Evolutionary conservation across 2,329 filamentous ascomycete genomes (phyloP).

Genomic region (Kalmusia sp.): DNA sequence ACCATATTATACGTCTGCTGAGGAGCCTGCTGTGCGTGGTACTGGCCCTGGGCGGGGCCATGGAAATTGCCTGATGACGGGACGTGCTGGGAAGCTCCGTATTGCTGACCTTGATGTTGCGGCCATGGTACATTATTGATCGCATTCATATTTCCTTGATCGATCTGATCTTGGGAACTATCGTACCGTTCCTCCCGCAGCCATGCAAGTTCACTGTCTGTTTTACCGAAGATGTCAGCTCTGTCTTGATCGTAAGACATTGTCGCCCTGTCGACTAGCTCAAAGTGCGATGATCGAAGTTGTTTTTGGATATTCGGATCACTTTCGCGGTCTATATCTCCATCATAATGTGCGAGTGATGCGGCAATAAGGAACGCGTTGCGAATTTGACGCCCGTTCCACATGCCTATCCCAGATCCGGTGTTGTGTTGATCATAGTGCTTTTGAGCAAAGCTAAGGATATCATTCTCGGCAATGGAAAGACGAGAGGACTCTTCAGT

Average conservation of each 20-base stretch:
- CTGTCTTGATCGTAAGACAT: not conserved
- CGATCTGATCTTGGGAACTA: not conserved
- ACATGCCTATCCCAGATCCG: not conserved
- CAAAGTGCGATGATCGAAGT: not conserved
- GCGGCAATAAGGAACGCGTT: constrained; percentile 5
- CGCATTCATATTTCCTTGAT: not conserved
- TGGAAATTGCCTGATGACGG: not conserved
- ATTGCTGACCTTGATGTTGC: not conserved
- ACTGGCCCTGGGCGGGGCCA: not conserved
- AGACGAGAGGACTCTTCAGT: not conserved
- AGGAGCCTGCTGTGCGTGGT: not conserved
- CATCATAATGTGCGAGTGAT: constrained; percentile 2
- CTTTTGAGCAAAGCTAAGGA: not conserved
- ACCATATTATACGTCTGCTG: not conserved
- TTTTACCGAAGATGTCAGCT: not conserved
- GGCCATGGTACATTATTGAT: not conserved
- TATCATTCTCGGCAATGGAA: not conserved
- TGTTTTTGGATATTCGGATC: not conserved
- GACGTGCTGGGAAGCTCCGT: not conserved
- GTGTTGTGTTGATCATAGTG: not conserved
- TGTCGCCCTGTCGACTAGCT: not conserved
- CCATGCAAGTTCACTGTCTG: not conserved
- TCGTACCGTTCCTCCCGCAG: not conserved
- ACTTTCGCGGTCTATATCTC: not conserved
- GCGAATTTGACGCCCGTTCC: constrained; percentile 3